Percentiles rank a stretch among this genome's conserved stretches.
phyloP scores from a whole-genome alignment of 129 eudicot genomes.

The Centella asiatica region DNA sequence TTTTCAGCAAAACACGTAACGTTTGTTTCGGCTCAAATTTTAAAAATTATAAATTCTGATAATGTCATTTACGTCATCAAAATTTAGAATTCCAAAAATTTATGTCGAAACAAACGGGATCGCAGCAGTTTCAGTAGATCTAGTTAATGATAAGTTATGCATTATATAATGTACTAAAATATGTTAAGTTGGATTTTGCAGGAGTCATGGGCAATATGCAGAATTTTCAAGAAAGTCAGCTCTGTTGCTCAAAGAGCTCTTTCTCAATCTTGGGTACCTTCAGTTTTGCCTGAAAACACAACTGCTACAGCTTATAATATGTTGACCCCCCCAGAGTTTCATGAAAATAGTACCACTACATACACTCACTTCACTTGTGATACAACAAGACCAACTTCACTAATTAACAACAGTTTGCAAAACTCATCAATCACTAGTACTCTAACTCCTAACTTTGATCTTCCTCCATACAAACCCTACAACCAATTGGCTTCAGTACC shows the following conservation, averaged over 20 bases:
- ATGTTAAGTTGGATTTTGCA: slow-evolving; percentile 21
- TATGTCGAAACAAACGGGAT: no score
- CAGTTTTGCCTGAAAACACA: slow-evolving; percentile 29
- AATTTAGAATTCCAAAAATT: no score
- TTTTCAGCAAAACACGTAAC: no score
- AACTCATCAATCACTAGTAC: slow-evolving; percentile 34
- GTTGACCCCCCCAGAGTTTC: slow-evolving; percentile 19
- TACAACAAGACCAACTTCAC: slow-evolving; percentile 6
- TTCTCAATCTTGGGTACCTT: slow-evolving; percentile 82
- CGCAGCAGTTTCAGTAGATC: no score
- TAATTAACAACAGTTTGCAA: slow-evolving; percentile 23
- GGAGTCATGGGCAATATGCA: slow-evolving; percentile 99
- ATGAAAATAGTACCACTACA: slow-evolving; percentile 6
- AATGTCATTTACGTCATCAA: no score
- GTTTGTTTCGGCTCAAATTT: no score
- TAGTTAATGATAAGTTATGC: no score
- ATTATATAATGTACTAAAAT: neutral
- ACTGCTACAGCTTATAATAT: slow-evolving; percentile 17
- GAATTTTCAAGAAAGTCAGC: slow-evolving; percentile 92
- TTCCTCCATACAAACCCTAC: slow-evolving; percentile 33
- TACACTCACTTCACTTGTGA: neutral
- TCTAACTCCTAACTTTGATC: slow-evolving; percentile 37
- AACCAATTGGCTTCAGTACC: slow-evolving; percentile 21
- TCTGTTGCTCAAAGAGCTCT: slow-evolving; percentile 64
- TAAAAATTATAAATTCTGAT: no score